Percentiles rank a stretch among this genome's conserved stretches.
Conservation (phyloP, 1,284 basidiomycete genomes). For the Malassezia yamatoensis region DNA sequence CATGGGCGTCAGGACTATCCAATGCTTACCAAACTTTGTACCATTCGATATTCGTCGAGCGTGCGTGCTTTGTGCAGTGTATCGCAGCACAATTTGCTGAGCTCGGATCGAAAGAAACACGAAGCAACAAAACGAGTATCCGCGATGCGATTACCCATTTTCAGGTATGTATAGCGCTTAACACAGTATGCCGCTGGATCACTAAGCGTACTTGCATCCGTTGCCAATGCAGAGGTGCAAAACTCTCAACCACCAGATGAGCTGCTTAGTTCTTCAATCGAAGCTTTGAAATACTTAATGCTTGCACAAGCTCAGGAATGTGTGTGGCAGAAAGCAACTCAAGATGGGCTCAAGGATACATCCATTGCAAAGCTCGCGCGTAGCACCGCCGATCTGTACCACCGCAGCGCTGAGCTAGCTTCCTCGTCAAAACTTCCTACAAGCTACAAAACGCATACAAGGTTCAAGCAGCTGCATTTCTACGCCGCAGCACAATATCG, state of each 20-base stretch:
- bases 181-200: constrained; percentile 29
- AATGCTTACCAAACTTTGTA: background rate
- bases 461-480: constrained; percentile 76
- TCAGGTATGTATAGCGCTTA: constrained; percentile 3
- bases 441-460: constrained; percentile 72
- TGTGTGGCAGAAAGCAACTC: constrained; percentile 82
- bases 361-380: constrained; percentile 75
- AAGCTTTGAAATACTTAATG: constrained; percentile 65
- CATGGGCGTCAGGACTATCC: constrained; percentile 20
- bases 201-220: constrained; percentile 23
- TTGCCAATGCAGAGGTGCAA: background rate
- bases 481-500: constrained; percentile 79
- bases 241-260: constrained; percentile 15
- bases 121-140: constrained; percentile 37
- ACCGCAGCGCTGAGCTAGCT: constrained; percentile 17
- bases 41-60: constrained; percentile 14
- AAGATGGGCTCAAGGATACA: constrained; percentile 68
- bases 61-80: constrained; percentile 29
- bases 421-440: constrained; percentile 45
- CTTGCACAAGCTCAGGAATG: constrained; percentile 94
- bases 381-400: constrained; percentile 52
- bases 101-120: constrained; percentile 26
- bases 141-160: constrained; percentile 33
- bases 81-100: constrained; percentile 32
- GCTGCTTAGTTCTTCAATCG: constrained; percentile 55